These are phyloP conservation scores for Lathyrus aphaca DNA, from an alignment of 306 rosid genomes.

Conservation along the genomic window DNA sequence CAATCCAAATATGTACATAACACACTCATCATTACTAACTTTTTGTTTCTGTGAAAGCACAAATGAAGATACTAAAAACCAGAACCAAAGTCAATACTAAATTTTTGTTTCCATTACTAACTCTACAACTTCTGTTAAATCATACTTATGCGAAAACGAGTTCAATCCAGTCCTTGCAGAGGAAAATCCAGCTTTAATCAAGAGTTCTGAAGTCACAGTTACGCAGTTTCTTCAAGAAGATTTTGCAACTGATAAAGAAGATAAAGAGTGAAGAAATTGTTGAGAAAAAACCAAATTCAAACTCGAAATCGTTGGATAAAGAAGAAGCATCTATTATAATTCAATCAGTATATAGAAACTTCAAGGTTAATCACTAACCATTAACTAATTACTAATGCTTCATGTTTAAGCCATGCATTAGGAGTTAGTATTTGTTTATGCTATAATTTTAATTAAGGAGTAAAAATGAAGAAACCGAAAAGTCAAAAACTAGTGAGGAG, in stretches of 20 bases:
- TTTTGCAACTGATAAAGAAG: constrained; percentile 38
- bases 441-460: constrained; percentile 62
- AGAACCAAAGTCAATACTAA: too few relatives aligned
- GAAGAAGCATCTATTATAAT: constrained; percentile 76
- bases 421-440: not conserved
- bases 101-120: too few relatives aligned
- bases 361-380: constrained; percentile 54
- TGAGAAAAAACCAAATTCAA: constrained; percentile 39
- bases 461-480: constrained; percentile 42
- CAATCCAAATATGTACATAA: too few relatives aligned
- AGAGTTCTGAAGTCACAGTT: constrained; percentile 63
- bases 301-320: constrained; percentile 43
- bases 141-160: constrained; percentile 86
- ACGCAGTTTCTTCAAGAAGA: constrained; percentile 54
- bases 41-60: too few relatives aligned
- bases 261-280: constrained; percentile 51
- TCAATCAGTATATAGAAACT: constrained; percentile 75
- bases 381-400: constrained; percentile 25
- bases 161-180: constrained; percentile 71
- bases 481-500: constrained; percentile 35
- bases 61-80: too few relatives aligned
- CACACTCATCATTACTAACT: too few relatives aligned
- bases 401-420: constrained; percentile 23
- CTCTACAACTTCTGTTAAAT: constrained; percentile 73
- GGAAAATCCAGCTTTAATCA: constrained; percentile 70